Conservation (phyloP, 495 filamentous ascomycete species). For the Emericellopsis terricola region DNA sequence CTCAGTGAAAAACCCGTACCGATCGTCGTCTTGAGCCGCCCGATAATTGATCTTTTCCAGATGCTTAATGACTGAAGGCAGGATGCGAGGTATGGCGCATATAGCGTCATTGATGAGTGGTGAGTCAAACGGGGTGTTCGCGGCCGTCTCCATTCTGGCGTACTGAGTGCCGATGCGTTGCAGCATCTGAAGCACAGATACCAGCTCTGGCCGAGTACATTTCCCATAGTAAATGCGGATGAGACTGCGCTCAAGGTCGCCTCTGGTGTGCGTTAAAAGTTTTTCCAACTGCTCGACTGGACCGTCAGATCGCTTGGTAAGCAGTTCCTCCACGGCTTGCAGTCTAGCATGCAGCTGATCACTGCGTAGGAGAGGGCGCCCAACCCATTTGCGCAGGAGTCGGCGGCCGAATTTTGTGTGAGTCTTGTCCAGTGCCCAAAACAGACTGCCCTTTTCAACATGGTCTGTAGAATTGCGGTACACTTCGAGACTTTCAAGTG, state of each 20-base stretch:
- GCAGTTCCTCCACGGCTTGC: constrained; percentile 74
- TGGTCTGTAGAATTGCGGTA: constrained; percentile 92
- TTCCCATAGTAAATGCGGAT: constrained; percentile 96
- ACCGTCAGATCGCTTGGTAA: constrained; percentile 40
- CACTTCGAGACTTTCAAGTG: constrained; percentile 81
- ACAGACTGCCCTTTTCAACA: constrained; percentile 68
- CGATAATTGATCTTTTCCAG: constrained; percentile 75
- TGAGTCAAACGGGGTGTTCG: constrained; percentile 60
- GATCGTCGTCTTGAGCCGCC: constrained; percentile 74
- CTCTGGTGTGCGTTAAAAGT: constrained; percentile 51
- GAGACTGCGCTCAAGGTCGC: constrained; percentile 77
- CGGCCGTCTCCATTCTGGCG: constrained; percentile 38
- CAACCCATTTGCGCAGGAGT: constrained; percentile 87
- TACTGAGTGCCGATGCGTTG: constrained; percentile 66
- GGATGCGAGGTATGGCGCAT: constrained; percentile 57
- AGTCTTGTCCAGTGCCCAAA: constrained; percentile 92
- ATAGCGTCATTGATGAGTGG: constrained; percentile 54
- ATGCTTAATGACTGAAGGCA: constrained; percentile 46
- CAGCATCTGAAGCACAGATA: constrained; percentile 68
- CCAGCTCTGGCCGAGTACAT: constrained; percentile 79
- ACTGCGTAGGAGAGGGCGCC: constrained; percentile 72
- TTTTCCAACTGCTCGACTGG: constrained; percentile 55
- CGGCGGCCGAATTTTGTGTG: constrained; percentile 78
- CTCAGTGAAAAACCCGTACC: constrained; percentile 84
- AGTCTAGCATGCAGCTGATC: constrained; percentile 64